phyloP scores from a whole-genome alignment of 2,329 filamentous ascomycete genomes.

The Pseudocercospora fijiensis region DNA sequence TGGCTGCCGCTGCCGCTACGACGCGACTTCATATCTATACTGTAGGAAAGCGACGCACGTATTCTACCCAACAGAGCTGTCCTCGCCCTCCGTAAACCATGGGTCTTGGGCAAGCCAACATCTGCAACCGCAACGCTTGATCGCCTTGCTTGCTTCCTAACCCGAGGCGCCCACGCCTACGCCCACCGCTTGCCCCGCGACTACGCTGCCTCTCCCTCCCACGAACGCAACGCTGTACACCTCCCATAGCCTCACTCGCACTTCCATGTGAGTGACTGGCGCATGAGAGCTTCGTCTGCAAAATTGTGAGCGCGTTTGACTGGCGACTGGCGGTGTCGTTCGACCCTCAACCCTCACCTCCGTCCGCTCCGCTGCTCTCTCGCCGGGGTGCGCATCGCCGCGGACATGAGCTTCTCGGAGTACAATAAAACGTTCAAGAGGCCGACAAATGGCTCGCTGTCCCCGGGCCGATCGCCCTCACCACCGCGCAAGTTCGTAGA shows the following conservation, averaged over 20 bases:
- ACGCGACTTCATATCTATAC: too few species aligned
- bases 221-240: neutral
- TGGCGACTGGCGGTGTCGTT: neutral
- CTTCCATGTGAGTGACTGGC: constrained; percentile 33
- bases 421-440: constrained; percentile 36
- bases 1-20: neutral
- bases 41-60: neutral
- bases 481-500: constrained; percentile 38
- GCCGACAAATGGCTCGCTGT: constrained; percentile 15
- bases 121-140: neutral
- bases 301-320: neutral
- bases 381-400: constrained; percentile 8
- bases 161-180: neutral
- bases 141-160: neutral
- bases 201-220: neutral
- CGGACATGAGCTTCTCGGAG: constrained; percentile 14
- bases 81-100: neutral
- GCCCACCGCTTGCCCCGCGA: neutral
- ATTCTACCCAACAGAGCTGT: neutral
- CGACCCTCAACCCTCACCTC: constrained; percentile 4
- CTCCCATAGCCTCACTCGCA: neutral
- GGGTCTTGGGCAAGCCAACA: neutral
- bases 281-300: constrained; percentile 20
- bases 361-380: constrained; percentile 9
- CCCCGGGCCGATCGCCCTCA: constrained; percentile 34